Evolutionary conservation across 352 stramenopile species (phyloP).

Genomic region (Phytopythium helicoides): DNA sequence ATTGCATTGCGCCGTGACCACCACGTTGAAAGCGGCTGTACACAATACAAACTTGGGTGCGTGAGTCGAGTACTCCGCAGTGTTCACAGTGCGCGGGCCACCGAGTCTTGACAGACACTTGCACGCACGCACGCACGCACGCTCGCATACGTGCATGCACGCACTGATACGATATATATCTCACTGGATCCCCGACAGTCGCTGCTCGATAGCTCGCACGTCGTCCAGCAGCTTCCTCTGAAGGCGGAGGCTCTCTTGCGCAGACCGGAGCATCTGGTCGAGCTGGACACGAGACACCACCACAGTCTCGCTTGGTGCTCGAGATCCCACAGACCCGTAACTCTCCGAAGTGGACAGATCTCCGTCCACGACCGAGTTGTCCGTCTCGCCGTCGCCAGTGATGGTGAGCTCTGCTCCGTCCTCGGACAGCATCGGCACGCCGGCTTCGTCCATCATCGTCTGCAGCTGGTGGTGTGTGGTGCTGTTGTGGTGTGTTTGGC

Average conservation of each 20-base stretch:
- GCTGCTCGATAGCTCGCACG: slow-evolving; percentile 50
- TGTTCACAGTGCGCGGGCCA: no score
- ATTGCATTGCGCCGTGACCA: no score
- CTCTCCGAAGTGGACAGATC: slow-evolving; percentile 28
- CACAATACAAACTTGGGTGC: no score
- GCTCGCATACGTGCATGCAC: no score
- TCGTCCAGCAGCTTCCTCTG: slow-evolving; percentile 67
- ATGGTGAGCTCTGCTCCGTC: slow-evolving; percentile 20
- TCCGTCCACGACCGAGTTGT: slow-evolving; percentile 20
- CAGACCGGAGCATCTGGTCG: slow-evolving; percentile 45
- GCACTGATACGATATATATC: no score
- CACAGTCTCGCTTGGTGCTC: slow-evolving; percentile 24
- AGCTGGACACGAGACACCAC: slow-evolving; percentile 51
- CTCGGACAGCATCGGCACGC: slow-evolving; percentile 20
- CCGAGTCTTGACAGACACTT: no score
- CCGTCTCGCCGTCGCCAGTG: slow-evolving; percentile 18
- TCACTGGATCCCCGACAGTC: slow-evolving; percentile 14
- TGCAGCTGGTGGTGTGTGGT: slow-evolving; percentile 9
- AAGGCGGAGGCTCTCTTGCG: slow-evolving; percentile 53
- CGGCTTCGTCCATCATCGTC: slow-evolving; percentile 11
- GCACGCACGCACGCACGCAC: no score
- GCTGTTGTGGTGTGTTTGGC: not conserved
- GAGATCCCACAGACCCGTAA: slow-evolving; percentile 19
- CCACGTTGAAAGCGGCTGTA: no score
- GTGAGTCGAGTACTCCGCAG: no score